Conservation (phyloP, 202 grass and related monocot species). For the Sporobolus alterniflorus region DNA sequence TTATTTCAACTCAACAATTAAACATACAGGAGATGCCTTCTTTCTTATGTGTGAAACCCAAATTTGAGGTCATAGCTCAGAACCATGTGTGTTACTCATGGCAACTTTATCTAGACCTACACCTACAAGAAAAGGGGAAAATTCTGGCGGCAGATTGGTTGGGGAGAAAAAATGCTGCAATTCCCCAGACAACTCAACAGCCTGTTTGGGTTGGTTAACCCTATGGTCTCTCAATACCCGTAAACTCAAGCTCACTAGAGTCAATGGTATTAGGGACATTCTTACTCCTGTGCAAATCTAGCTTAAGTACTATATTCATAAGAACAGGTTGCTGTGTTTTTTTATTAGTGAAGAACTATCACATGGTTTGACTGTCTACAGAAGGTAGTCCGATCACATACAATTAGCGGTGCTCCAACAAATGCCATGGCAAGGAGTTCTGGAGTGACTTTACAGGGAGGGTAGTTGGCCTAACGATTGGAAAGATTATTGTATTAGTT, state of each 20-base stretch:
- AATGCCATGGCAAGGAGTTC: neutral
- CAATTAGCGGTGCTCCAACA: neutral
- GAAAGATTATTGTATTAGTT: constrained; percentile 2
- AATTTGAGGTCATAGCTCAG: neutral
- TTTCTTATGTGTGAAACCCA: neutral
- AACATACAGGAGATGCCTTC: neutral
- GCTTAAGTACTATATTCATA: neutral
- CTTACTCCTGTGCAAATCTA: neutral
- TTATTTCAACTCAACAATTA: neutral
- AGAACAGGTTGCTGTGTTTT: neutral
- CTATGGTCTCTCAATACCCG: neutral
- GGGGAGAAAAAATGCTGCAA: neutral
- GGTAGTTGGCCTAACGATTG: neutral
- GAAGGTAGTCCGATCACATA: neutral
- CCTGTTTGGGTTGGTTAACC: neutral
- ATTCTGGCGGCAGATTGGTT: neutral
- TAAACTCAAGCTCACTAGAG: neutral
- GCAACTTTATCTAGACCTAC: neutral
- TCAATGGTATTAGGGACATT: no score
- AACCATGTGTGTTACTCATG: neutral
- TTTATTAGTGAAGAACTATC: neutral
- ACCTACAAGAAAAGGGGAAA: neutral
- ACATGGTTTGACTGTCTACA: neutral
- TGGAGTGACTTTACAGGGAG: neutral
- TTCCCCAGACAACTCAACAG: neutral